Percentiles rank a stretch among this genome's conserved stretches.
phyloP scores from a whole-genome alignment of 2,329 filamentous ascomycete genomes.

The Mycosphaerella sp. region DNA sequence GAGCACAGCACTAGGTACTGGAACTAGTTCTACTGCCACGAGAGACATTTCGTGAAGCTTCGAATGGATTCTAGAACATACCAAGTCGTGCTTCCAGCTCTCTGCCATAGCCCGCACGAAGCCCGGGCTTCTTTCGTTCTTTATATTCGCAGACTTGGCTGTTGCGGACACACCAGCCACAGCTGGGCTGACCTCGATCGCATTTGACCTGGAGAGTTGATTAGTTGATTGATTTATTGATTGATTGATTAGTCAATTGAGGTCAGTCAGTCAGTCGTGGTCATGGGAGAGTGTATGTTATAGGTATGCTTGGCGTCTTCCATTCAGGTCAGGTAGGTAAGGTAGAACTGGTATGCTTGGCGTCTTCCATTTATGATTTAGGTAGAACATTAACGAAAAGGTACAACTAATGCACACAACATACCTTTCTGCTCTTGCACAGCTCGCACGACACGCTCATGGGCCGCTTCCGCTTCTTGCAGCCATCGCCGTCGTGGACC shows the following conservation, averaged over 20 bases:
- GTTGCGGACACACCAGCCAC: constrained; percentile 66
- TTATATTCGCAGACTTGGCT: constrained; percentile 62
- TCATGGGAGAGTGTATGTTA: too few relatives aligned
- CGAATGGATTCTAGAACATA: constrained; percentile 39
- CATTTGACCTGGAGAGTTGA: constrained; percentile 49
- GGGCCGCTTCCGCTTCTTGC: constrained; percentile 45
- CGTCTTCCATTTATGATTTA: too few relatives aligned
- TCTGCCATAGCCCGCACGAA: constrained; percentile 49
- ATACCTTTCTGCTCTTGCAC: constrained; percentile 74
- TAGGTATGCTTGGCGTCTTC: too few relatives aligned
- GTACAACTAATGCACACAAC: neutral
- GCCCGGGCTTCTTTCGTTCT: constrained; percentile 64
- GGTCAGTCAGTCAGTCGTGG: constrained; percentile 7
- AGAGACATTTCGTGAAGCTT: too few relatives aligned
- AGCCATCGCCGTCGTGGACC: constrained; percentile 33
- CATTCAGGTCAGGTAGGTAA: too few relatives aligned
- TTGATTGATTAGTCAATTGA: too few relatives aligned
- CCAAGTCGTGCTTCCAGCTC: constrained; percentile 55
- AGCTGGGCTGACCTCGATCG: constrained; percentile 69
- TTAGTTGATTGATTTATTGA: too few relatives aligned
- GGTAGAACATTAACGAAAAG: too few relatives aligned
- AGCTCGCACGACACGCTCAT: constrained; percentile 57
- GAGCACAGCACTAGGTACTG: too few relatives aligned
- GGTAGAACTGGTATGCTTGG: too few relatives aligned
- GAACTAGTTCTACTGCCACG: too few relatives aligned